These are phyloP conservation scores for Abortiporus biennis DNA, from an alignment of 1,284 basidiomycete genomes.

Conservation along the genomic window DNA sequence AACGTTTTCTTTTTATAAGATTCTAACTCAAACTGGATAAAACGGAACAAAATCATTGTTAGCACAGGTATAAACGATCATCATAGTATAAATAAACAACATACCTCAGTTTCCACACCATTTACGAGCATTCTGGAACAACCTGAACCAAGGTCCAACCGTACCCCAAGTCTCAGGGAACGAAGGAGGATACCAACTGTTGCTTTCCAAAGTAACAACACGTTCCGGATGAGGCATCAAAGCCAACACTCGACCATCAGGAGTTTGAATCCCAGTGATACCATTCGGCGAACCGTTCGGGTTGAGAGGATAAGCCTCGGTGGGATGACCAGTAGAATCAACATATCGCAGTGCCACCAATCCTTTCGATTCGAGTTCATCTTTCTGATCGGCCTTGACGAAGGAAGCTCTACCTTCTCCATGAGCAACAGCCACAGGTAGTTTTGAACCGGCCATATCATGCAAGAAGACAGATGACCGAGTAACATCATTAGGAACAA, in stretches of 20 bases:
- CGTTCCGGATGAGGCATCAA: conserved; percentile 97
- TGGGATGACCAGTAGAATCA: conserved; percentile 59
- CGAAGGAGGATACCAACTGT: conserved; percentile 76
- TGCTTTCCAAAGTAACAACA: conserved; percentile 70
- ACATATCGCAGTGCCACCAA: conserved; percentile 76
- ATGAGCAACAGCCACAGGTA: conserved; percentile 94
- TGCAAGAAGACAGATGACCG: conserved; percentile 77
- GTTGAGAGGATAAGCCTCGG: conserved; percentile 85
- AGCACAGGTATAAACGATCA: too few relatives aligned
- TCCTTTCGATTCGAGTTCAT: conserved; percentile 39
- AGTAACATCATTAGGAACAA: conserved; percentile 54
- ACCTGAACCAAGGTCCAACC: conserved; percentile 88
- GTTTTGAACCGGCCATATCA: conserved; percentile 80
- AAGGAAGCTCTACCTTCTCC: conserved; percentile 91
- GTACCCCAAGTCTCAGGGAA: conserved; percentile 57
- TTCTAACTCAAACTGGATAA: too few relatives aligned
- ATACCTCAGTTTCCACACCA: too few relatives aligned
- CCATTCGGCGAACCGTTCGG: conserved; percentile 91
- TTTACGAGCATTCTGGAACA: conserved; percentile 89
- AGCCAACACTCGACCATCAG: conserved; percentile 83
- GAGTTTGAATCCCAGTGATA: conserved; percentile 85
- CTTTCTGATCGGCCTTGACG: conserved; percentile 31
- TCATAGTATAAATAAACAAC: too few relatives aligned
- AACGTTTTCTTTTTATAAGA: too few relatives aligned
- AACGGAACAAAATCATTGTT: too few relatives aligned